Percentiles rank a stretch among this genome's conserved stretches.
phyloP scores from a whole-genome alignment of 306 rosid species.

The Comarum palustre region DNA sequence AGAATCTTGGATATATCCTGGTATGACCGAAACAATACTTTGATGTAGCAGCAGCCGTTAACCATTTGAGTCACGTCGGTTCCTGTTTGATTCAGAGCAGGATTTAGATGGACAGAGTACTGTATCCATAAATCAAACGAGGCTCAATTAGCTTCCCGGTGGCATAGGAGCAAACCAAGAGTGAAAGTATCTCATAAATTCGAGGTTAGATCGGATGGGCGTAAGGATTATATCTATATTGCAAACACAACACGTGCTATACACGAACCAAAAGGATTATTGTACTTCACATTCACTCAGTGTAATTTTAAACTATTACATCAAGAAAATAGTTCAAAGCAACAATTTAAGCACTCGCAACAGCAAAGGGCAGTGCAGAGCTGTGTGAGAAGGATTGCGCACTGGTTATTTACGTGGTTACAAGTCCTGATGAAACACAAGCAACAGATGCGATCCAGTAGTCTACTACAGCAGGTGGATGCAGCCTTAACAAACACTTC shows the following conservation, averaged over 20 bases:
- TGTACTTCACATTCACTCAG: constrained; percentile 11
- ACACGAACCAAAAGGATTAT: background rate
- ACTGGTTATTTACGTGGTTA: constrained; percentile 47
- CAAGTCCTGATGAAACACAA: constrained; percentile 69
- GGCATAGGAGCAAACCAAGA: too few relatives aligned
- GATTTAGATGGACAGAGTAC: too few relatives aligned
- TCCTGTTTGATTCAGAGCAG: too few relatives aligned
- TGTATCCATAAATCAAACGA: too few relatives aligned
- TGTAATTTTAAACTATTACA: constrained; percentile 15
- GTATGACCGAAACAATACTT: too few relatives aligned
- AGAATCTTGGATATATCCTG: too few relatives aligned
- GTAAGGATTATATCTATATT: background rate
- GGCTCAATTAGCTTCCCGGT: too few relatives aligned
- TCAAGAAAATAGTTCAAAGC: constrained; percentile 68
- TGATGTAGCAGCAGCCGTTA: too few relatives aligned
- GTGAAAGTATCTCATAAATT: too few relatives aligned
- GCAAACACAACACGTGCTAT: background rate
- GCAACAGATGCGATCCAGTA: constrained; percentile 53
- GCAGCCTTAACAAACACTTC: constrained; percentile 60
- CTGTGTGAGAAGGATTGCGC: constrained; percentile 61
- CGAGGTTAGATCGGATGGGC: background rate
- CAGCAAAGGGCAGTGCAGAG: constrained; percentile 81
- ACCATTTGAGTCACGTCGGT: too few relatives aligned
- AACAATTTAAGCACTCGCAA: constrained; percentile 64
- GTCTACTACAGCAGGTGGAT: constrained; percentile 42